Evolutionary conservation across 2,329 filamentous ascomycete species (phyloP), one percentile per base, ranked within the genome.

Genomic region (Triangularia setosa): DNA sequence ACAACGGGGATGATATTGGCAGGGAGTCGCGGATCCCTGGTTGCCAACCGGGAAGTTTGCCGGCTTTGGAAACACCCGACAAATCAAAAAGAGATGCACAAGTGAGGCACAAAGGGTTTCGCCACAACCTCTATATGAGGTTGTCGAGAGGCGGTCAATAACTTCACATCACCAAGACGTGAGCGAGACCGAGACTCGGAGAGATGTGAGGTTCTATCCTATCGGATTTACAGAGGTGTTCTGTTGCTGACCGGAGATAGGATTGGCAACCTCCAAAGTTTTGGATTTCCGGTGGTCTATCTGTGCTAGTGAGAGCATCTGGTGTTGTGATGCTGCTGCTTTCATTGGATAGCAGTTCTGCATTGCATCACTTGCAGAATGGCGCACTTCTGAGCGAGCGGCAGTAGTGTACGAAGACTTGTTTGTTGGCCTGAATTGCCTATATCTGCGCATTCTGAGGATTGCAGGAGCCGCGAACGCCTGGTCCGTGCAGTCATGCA

Each of bases 401-500:
- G n/a, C n/a, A n/a, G n/a, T n/a, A n/a, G n/a, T n/a, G n/a, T n/a
- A n/a, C n/a, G n/a, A 40, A 40, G 33, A 35, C 30, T 35, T 35
- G 30, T 11, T 14, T 35, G 9, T 44, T 4, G 35, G 11, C 8
- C 35, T 8, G 5, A 44, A 44, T 44, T 44, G 35, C 35, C 18
- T 18, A 16, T 16, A 44, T 44, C 18, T 44, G 1, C 35, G 9
- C 30, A 3, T 33, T 33, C 12, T 3, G 52, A 25, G 11, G 24
- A 55, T 6, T 58, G 27, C 21, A 58, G 44, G 8, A 57, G 60
- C 60, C 61, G 62, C 61, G 68, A 69, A 69, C 68, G 24, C 60
- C 62, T 69, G 68, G 68, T 68, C 68, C 64, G 68, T 69, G 68
- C 30, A 24, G 35, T 53, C 35, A 21, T 48, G 40, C 35, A 18